Conservation (phyloP, 352 stramenopile species). For the Phytophthora pseudosyringae region DNA sequence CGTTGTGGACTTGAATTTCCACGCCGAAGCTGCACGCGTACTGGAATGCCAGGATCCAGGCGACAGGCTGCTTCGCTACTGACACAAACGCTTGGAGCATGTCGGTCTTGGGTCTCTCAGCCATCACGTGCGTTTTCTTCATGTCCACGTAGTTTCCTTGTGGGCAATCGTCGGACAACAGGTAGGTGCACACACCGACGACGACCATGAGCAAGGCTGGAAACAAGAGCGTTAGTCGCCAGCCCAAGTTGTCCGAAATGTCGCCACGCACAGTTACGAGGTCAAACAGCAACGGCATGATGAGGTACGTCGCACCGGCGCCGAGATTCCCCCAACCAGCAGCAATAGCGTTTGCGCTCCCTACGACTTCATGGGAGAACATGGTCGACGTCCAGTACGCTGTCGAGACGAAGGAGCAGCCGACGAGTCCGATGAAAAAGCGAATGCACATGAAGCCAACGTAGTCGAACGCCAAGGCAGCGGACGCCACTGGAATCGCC, state of each 20-base stretch:
- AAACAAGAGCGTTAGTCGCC: slow-evolving; percentile 88
- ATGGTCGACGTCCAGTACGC: slow-evolving; percentile 94
- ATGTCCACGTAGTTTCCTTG: slow-evolving; percentile 26
- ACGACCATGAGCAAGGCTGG: slow-evolving; percentile 85
- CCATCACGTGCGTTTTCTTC: slow-evolving; percentile 30
- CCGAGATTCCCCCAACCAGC: slow-evolving; percentile 95
- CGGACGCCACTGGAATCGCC: slow-evolving; percentile 84
- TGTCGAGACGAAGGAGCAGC: slow-evolving; percentile 92
- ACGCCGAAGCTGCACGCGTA: slow-evolving; percentile 91
- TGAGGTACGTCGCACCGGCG: slow-evolving; percentile 83
- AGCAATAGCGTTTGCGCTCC: slow-evolving; percentile 92
- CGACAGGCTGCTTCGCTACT: slow-evolving; percentile 56
- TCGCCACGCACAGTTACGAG: slow-evolving; percentile 64
- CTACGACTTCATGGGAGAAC: slow-evolving; percentile 94
- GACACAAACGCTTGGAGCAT: slow-evolving; percentile 42
- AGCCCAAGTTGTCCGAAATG: slow-evolving; percentile 81
- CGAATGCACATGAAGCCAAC: slow-evolving; percentile 75
- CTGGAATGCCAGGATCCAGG: slow-evolving; percentile 70
- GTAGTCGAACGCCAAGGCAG: slow-evolving; percentile 79
- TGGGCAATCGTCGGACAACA: slow-evolving; percentile 34
- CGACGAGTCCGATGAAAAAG: slow-evolving; percentile 94
- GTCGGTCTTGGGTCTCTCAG: slow-evolving; percentile 19
- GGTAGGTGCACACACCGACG: slow-evolving; percentile 51
- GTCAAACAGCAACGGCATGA: slow-evolving; percentile 90
- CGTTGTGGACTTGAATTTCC: slow-evolving; percentile 95